Conservation (phyloP, 768 basidiomycete species). For the Agaricus sinodeliciosus region DNA sequence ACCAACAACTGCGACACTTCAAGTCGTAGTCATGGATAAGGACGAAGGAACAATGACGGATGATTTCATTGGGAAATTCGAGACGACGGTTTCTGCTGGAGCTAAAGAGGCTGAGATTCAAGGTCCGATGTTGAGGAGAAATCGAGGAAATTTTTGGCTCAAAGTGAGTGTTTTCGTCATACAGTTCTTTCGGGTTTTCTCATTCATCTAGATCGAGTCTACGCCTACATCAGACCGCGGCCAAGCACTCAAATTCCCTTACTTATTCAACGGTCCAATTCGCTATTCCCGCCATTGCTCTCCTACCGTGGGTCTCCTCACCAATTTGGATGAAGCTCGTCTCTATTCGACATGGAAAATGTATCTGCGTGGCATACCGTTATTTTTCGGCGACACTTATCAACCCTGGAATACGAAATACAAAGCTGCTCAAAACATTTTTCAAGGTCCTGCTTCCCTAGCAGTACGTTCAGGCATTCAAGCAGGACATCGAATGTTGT, state of each 20-base stretch:
- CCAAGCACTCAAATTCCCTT: conserved; percentile 37
- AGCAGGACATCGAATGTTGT: conserved; percentile 67
- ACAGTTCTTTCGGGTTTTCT: neutral
- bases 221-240: conserved; percentile 31
- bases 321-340: conserved; percentile 52
- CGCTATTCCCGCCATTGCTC: conserved; percentile 68
- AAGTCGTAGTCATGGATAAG: conserved; percentile 64
- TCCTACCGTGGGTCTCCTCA: conserved; percentile 59
- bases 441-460: conserved; percentile 50
- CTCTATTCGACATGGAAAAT: conserved; percentile 80
- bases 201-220: conserved; percentile 43
- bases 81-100: conserved; percentile 45
- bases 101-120: conserved; percentile 61
- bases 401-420: conserved; percentile 67
- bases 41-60: conserved; percentile 52
- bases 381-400: conserved; percentile 50
- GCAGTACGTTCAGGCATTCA: conserved; percentile 66
- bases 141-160: conserved; percentile 61
- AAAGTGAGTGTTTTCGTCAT: conserved; percentile 35
- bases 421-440: conserved; percentile 67
- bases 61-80: conserved; percentile 60
- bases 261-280: conserved; percentile 68
- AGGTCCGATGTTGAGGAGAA: conserved; percentile 39
- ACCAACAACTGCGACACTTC: conserved; percentile 50
- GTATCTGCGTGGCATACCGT: conserved; percentile 51